Evolutionary conservation across 1,139 yeast genomes (phyloP).

Genomic region (Kurtzmaniella quercitrusa): DNA sequence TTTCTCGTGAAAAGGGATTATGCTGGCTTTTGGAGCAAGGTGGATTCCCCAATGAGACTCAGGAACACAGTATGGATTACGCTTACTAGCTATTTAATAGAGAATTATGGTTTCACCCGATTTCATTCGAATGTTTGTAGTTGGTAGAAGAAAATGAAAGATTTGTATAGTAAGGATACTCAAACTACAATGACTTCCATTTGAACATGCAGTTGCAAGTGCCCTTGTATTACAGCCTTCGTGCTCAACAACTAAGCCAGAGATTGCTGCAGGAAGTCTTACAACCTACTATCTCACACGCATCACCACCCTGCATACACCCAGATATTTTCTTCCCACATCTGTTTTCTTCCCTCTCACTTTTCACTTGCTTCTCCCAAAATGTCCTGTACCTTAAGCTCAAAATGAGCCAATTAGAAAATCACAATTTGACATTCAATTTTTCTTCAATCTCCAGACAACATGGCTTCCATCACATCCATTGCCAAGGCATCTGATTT

Average conservation of each 20-base stretch:
- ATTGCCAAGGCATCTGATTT: slow-evolving; percentile 78
- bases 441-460: slow-evolving; percentile 1
- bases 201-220: background rate
- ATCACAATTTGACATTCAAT: slow-evolving; percentile 12
- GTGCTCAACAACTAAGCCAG: too few relatives aligned
- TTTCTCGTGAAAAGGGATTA: slow-evolving; percentile 42
- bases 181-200: background rate
- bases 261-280: too few relatives aligned
- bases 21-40: slow-evolving; percentile 49
- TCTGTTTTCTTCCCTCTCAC: too few relatives aligned
- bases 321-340: too few relatives aligned
- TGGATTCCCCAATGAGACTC: slow-evolving; percentile 53
- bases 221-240: too few relatives aligned
- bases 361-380: background rate
- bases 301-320: too few relatives aligned
- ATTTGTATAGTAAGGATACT: too few relatives aligned
- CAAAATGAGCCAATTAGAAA: slow-evolving; percentile 18
- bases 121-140: too few relatives aligned
- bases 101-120: too few relatives aligned
- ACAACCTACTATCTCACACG: too few relatives aligned
- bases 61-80: slow-evolving; percentile 29
- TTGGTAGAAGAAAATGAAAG: too few relatives aligned
- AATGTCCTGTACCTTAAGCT: background rate
- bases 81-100: slow-evolving; percentile 24
- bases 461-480: slow-evolving; percentile 73